A percentile compares a stretch with the other conserved stretches of the same genome.
Conservation (phyloP, 352 stramenopile genomes). For the Globisporangium orthogonon region DNA sequence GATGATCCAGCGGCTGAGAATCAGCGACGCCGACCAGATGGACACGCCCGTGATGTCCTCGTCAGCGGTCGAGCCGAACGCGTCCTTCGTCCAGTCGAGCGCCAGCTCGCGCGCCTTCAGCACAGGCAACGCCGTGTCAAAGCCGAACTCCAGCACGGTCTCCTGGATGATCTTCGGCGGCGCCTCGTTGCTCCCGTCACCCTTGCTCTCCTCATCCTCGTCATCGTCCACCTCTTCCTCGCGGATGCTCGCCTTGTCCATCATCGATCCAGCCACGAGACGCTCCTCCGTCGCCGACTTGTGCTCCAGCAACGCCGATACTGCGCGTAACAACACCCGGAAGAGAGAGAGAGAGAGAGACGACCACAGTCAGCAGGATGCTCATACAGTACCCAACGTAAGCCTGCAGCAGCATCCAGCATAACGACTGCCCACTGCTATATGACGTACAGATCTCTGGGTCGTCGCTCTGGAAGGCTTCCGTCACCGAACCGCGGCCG, state of each 20-base stretch:
- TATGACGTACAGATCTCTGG: conserved; percentile 65
- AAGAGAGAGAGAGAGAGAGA: too few species aligned
- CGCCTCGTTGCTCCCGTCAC: not conserved
- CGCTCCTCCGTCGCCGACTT: conserved; percentile 72
- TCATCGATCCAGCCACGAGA: conserved; percentile 60
- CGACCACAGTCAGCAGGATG: not conserved
- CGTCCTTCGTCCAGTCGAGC: conserved; percentile 78
- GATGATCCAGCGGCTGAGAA: conserved; percentile 82
- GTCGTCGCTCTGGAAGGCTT: conserved; percentile 82
- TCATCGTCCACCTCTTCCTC: conserved; percentile 64
- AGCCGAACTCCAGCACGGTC: conserved; percentile 76
- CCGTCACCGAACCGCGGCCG: conserved; percentile 71
- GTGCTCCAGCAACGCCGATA: conserved; percentile 69
- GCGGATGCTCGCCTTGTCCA: conserved; percentile 60
- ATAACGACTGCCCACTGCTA: not conserved
- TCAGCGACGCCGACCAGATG: conserved; percentile 85
- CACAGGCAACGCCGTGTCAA: conserved; percentile 43
- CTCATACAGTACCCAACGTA: not conserved
- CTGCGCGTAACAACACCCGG: conserved; percentile 17
- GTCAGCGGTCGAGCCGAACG: conserved; percentile 70
- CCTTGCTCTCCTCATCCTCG: not conserved
- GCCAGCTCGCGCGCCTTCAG: conserved; percentile 74
- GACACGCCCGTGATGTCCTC: conserved; percentile 86
- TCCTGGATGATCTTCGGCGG: conserved; percentile 73
- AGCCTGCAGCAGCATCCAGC: not conserved